These are phyloP conservation scores for Hordeum pubiflorum DNA, from an alignment of 202 grass and related monocot genomes.

Conservation along the genomic window DNA sequence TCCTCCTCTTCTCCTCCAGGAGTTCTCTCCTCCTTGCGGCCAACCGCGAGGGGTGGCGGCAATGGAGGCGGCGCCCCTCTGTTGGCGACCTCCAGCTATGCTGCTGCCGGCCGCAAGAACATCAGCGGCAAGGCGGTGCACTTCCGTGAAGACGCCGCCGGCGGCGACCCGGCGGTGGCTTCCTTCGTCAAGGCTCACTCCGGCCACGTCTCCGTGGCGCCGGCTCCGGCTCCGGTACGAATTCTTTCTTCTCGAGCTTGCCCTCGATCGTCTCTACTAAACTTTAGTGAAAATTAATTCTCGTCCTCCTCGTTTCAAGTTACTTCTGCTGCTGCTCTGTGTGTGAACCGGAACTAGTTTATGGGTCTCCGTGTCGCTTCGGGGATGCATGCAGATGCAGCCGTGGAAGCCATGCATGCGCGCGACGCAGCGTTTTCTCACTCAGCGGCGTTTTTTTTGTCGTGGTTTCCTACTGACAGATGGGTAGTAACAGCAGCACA, in stretches of 20 bases:
- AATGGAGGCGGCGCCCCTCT: slow-evolving; percentile 16
- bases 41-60: background rate
- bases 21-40: slow-evolving; percentile 11
- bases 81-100: slow-evolving; percentile 22
- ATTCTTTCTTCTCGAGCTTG: background rate
- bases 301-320: background rate
- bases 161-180: background rate
- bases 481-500: too few species aligned
- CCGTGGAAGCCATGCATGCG: background rate
- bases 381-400: background rate
- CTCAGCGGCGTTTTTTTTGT: too few species aligned
- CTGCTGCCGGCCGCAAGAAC: background rate
- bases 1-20: background rate
- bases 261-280: background rate
- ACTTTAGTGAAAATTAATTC: too few species aligned
- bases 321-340: background rate
- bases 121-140: slow-evolving; percentile 3
- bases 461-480: too few species aligned
- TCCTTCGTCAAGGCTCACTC: background rate
- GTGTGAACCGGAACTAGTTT: background rate
- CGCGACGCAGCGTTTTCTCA: too few species aligned
- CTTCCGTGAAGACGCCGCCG: background rate
- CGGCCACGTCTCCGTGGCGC: background rate
- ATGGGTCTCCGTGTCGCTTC: background rate
- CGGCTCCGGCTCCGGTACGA: slow-evolving; percentile 11